Percentiles rank a stretch among this genome's conserved stretches.
phyloP scores from a whole-genome alignment of 495 filamentous ascomycete genomes.

The Tuber calosporum region DNA sequence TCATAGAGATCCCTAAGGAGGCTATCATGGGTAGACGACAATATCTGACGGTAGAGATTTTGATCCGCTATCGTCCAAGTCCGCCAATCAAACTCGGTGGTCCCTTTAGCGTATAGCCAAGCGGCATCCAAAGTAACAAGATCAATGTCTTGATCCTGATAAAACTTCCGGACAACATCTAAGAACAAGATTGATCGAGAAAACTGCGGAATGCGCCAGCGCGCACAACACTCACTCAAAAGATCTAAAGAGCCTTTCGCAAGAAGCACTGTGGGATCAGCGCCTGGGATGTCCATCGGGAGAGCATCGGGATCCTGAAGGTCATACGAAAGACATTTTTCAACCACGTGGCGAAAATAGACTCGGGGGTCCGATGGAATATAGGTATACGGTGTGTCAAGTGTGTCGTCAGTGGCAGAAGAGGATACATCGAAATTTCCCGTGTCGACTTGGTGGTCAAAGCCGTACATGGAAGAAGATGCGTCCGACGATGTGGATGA shows the following conservation, averaged over 20 bases:
- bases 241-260: slow-evolving; percentile 77
- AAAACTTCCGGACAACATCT: slow-evolving; percentile 78
- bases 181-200: slow-evolving; percentile 73
- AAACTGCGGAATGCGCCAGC: slow-evolving; percentile 85
- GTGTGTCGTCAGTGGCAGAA: slow-evolving; percentile 45
- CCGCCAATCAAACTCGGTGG: slow-evolving; percentile 48
- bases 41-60: slow-evolving; percentile 63
- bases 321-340: slow-evolving; percentile 47
- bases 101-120: slow-evolving; percentile 71
- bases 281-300: slow-evolving; percentile 50
- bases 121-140: slow-evolving; percentile 73
- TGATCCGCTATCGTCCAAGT: slow-evolving; percentile 80
- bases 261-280: slow-evolving; percentile 57
- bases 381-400: slow-evolving; percentile 63
- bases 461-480: slow-evolving; percentile 48
- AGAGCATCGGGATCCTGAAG: slow-evolving; percentile 53
- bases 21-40: slow-evolving; percentile 69
- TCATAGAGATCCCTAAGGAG: slow-evolving; percentile 83
- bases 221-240: slow-evolving; percentile 71
- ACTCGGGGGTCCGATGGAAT: slow-evolving; percentile 78
- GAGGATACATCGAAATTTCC: slow-evolving; percentile 46
- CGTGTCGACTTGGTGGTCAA: slow-evolving; percentile 74
- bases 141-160: slow-evolving; percentile 73
- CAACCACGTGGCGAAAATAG: slow-evolving; percentile 70
- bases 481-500: slow-evolving; percentile 30